Evolutionary conservation across 2,329 filamentous ascomycete species (phyloP).

Genomic region (Ascomycota sp.): DNA sequence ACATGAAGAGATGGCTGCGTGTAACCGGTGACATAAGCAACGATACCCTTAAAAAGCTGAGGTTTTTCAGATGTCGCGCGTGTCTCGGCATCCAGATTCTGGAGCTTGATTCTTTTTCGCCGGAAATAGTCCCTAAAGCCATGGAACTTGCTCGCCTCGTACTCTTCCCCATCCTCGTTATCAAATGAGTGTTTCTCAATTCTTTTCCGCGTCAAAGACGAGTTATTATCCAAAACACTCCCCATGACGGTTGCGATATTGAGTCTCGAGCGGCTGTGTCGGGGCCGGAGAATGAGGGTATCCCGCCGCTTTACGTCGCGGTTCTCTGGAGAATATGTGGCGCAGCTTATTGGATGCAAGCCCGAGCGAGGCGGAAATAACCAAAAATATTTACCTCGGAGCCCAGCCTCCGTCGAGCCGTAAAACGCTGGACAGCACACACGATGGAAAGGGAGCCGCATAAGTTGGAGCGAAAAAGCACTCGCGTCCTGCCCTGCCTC

Average conservation of each 20-base stretch:
- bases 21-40: slow-evolving; percentile 84
- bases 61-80: slow-evolving; percentile 49
- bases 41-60: slow-evolving; percentile 72
- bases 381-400: too few relatives aligned
- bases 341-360: too few relatives aligned
- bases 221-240: slow-evolving; percentile 38
- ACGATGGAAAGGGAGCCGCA: slow-evolving; percentile 7
- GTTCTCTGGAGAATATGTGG: too few relatives aligned
- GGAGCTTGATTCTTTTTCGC: slow-evolving; percentile 88
- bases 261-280: too few relatives aligned
- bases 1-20: slow-evolving; percentile 83
- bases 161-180: slow-evolving; percentile 74
- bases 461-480: slow-evolving; percentile 12
- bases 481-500: too few relatives aligned
- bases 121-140: slow-evolving; percentile 83
- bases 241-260: slow-evolving; percentile 24
- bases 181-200: slow-evolving; percentile 49
- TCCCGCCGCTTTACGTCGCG: too few relatives aligned
- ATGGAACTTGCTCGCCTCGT: slow-evolving; percentile 65
- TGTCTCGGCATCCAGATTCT: slow-evolving; percentile 73
- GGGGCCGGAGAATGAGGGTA: too few relatives aligned
- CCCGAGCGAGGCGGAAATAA: too few relatives aligned
- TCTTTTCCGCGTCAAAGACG: slow-evolving; percentile 36
- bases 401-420: too few relatives aligned
- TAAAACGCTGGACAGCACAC: too few relatives aligned